phyloP scores from a whole-genome alignment of 805 yeast genomes.

The Kregervanrija fluxuum region DNA sequence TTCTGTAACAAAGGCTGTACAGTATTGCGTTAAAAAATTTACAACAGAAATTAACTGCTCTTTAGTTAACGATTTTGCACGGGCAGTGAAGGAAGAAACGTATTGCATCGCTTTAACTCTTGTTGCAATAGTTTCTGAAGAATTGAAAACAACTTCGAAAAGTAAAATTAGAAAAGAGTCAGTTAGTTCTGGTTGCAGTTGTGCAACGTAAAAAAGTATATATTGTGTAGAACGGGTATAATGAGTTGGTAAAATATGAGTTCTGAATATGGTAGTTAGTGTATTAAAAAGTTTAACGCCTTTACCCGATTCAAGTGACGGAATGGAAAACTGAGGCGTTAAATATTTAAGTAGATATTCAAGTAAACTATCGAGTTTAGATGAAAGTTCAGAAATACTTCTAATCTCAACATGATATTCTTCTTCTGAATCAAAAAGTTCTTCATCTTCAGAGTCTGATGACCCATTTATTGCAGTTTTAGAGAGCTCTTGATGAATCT shows the following conservation, averaged over 20 bases:
- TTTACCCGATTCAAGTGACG: constrained; percentile 49
- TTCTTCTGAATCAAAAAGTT: constrained; percentile 30
- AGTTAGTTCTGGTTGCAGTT: constrained; percentile 71
- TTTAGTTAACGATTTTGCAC: constrained; percentile 67
- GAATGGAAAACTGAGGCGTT: constrained; percentile 39
- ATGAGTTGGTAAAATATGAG: constrained; percentile 86
- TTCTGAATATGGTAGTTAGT: constrained; percentile 66
- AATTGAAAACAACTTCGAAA: constrained; percentile 74
- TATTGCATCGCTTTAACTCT: constrained; percentile 89
- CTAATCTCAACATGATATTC: constrained; percentile 41
- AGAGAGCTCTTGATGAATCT: constrained; percentile 23
- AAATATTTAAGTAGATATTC: constrained; percentile 48
- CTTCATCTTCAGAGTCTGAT: constrained; percentile 31
- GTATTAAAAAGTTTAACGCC: constrained; percentile 68
- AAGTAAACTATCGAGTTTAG: constrained; percentile 68
- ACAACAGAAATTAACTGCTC: constrained; percentile 75
- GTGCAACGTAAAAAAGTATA: constrained; percentile 72
- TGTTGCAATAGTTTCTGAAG: constrained; percentile 55
- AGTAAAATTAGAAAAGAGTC: constrained; percentile 79
- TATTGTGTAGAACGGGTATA: constrained; percentile 86
- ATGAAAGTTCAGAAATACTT: constrained; percentile 46
- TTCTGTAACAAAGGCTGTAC: constrained; percentile 71
- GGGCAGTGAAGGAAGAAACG: constrained; percentile 80
- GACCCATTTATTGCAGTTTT: constrained; percentile 24
- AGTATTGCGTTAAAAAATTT: constrained; percentile 78